phyloP scores from a whole-genome alignment of 2,329 filamentous ascomycete species.

The Cladosporium colombiae region DNA sequence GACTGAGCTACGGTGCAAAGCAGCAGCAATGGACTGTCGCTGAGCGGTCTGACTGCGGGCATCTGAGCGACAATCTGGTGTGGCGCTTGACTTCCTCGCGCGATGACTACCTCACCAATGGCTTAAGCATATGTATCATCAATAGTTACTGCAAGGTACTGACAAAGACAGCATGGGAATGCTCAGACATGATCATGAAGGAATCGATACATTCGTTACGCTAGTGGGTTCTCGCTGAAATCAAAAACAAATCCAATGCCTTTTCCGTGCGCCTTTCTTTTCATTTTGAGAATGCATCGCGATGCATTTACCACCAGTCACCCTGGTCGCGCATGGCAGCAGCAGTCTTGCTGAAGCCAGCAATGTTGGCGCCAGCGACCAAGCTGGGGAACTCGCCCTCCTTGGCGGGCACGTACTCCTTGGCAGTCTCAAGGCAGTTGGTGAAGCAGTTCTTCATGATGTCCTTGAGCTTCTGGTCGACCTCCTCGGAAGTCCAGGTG shows the following conservation, averaged over 20 bases:
- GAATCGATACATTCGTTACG: constrained; percentile 17
- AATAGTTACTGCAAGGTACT: neutral
- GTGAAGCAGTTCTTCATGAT: constrained; percentile 96
- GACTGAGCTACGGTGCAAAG: neutral
- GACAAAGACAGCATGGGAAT: neutral
- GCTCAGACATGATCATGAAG: constrained; percentile 5
- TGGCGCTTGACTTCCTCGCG: neutral
- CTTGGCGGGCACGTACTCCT: constrained; percentile 76
- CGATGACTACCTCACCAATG: neutral
- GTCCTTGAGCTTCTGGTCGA: constrained; percentile 83
- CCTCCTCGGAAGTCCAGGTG: constrained; percentile 83
- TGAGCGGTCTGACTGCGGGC: neutral
- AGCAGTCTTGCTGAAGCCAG: constrained; percentile 95
- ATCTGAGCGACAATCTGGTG: neutral
- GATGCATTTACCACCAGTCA: constrained; percentile 70
- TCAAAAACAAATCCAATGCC: constrained; percentile 1
- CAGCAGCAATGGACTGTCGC: neutral
- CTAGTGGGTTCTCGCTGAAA: constrained; percentile 19
- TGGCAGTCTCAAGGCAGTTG: constrained; percentile 83
- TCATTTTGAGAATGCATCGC: neutral
- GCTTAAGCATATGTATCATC: neutral
- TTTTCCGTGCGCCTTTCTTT: constrained; percentile 2
- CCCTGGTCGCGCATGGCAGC: constrained; percentile 94
- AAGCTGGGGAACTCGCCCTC: constrained; percentile 87
- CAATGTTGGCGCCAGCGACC: constrained; percentile 94